These are phyloP conservation scores for Hsuehochloa calcarea DNA, from an alignment of 176 grass and related monocot species.

Conservation along the genomic window DNA sequence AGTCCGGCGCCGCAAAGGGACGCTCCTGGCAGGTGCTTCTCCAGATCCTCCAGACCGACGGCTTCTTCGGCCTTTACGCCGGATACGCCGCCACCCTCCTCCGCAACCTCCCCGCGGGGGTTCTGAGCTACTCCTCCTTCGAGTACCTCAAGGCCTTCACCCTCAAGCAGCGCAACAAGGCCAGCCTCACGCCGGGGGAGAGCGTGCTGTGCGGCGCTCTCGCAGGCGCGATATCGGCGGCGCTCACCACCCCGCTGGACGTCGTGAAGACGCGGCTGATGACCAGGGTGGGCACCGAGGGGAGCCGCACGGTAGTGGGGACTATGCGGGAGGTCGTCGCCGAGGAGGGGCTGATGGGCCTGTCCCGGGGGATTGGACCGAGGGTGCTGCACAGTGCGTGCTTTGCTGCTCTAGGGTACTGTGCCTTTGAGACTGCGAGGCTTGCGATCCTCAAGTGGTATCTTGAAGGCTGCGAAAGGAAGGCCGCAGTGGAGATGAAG, in stretches of 20 bases:
- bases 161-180: constrained; percentile 26
- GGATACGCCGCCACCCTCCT: constrained; percentile 88
- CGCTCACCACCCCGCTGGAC: constrained; percentile 77
- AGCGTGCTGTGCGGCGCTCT: constrained; percentile 81
- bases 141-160: constrained; percentile 94
- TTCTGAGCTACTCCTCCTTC: constrained; percentile 92
- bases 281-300: constrained; percentile 60
- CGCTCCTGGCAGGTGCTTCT: constrained; percentile 74
- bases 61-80: constrained; percentile 78
- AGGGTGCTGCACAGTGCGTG: constrained; percentile 91
- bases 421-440: constrained; percentile 77
- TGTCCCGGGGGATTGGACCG: constrained; percentile 70
- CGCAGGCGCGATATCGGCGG: constrained; percentile 74
- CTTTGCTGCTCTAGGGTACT: constrained; percentile 86
- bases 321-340: constrained; percentile 75
- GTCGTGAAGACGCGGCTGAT: constrained; percentile 91
- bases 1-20: constrained; percentile 66
- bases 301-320: constrained; percentile 59
- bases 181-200: constrained; percentile 61
- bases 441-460: constrained; percentile 64
- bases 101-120: constrained; percentile 70
- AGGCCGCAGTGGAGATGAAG: constrained; percentile 11
- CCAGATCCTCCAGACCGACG: constrained; percentile 53
- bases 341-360: constrained; percentile 67
- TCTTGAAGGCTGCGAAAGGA: constrained; percentile 44